Conservation (phyloP, 495 filamentous ascomycete species). For the Lindgomyces ingoldianus region DNA sequence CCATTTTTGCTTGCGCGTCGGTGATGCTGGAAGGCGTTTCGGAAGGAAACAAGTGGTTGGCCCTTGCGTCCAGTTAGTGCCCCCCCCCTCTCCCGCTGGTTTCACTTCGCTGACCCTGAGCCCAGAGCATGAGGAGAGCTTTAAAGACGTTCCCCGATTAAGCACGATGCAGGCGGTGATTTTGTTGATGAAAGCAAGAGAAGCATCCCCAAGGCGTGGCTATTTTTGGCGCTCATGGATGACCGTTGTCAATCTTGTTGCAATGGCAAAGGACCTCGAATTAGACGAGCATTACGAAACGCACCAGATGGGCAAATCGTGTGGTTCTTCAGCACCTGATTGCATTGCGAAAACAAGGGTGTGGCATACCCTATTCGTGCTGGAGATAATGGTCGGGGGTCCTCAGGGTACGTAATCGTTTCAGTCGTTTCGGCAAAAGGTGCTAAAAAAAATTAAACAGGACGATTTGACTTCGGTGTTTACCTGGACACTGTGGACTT, state of each 20-base stretch:
- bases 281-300: conserved; percentile 81
- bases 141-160: conserved; percentile 89
- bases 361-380: conserved; percentile 86
- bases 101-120: conserved; percentile 22
- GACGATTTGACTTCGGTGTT: conserved; percentile 79
- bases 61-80: conserved; percentile 80
- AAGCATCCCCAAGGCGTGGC: conserved; percentile 85
- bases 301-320: conserved; percentile 70
- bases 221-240: conserved; percentile 99
- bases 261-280: conserved; percentile 91
- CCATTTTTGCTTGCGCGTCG: conserved; percentile 91
- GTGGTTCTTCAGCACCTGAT: conserved; percentile 68
- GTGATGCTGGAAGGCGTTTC: conserved; percentile 78
- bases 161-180: conserved; percentile 93
- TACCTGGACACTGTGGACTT: conserved; percentile 78
- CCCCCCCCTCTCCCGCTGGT: neutral
- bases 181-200: conserved; percentile 86
- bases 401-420: conserved; percentile 71
- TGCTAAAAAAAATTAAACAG: conserved; percentile 49
- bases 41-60: conserved; percentile 91
- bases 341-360: conserved; percentile 82
- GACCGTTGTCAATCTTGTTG: conserved; percentile 85
- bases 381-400: conserved; percentile 91
- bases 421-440: neutral
- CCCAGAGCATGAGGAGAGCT: conserved; percentile 87